Conservation (phyloP, 2,329 filamentous ascomycete species). For the Penicillium italicum region DNA sequence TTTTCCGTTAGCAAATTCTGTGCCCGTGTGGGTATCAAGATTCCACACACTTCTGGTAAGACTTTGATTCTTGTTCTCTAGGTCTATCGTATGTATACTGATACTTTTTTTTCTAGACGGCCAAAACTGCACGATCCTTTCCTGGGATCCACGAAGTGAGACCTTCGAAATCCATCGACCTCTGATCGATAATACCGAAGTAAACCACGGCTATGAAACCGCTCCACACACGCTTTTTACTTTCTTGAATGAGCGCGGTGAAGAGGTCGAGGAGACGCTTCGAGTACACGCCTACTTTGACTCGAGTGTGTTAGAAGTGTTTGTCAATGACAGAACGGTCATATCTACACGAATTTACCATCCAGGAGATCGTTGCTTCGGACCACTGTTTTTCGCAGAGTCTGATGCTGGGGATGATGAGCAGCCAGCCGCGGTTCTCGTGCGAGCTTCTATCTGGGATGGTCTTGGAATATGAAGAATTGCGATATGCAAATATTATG, state of each 20-base stretch:
- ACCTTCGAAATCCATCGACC: slow-evolving; percentile 42
- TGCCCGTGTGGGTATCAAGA: slow-evolving; percentile 28
- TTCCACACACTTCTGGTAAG: slow-evolving; percentile 26
- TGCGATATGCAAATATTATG: slow-evolving; percentile 1
- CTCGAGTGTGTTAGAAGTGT: slow-evolving; percentile 45
- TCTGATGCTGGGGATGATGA: not conserved
- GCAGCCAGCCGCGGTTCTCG: slow-evolving; percentile 10
- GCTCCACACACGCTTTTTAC: slow-evolving; percentile 51
- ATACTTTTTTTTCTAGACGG: slow-evolving; percentile 20
- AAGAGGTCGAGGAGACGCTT: slow-evolving; percentile 34
- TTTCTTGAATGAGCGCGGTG: slow-evolving; percentile 7
- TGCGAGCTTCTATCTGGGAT: slow-evolving; percentile 25
- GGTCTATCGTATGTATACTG: not conserved
- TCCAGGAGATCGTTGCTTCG: slow-evolving; percentile 9
- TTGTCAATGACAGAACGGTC: slow-evolving; percentile 44
- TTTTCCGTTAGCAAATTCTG: slow-evolving; percentile 27
- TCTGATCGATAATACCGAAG: slow-evolving; percentile 22
- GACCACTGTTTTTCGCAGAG: slow-evolving; percentile 26
- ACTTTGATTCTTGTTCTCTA: not conserved
- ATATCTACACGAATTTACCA: slow-evolving; percentile 42
- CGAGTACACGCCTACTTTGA: slow-evolving; percentile 45
- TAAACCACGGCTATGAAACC: slow-evolving; percentile 36
- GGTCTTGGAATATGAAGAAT: slow-evolving; percentile 13
- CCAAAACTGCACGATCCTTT: slow-evolving; percentile 37
- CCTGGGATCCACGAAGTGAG: slow-evolving; percentile 40